Percentiles rank a stretch among this genome's conserved stretches.
Evolutionary conservation across 2,329 filamentous ascomycete species (phyloP).

Genomic region (Penicillium brevicompactum): DNA sequence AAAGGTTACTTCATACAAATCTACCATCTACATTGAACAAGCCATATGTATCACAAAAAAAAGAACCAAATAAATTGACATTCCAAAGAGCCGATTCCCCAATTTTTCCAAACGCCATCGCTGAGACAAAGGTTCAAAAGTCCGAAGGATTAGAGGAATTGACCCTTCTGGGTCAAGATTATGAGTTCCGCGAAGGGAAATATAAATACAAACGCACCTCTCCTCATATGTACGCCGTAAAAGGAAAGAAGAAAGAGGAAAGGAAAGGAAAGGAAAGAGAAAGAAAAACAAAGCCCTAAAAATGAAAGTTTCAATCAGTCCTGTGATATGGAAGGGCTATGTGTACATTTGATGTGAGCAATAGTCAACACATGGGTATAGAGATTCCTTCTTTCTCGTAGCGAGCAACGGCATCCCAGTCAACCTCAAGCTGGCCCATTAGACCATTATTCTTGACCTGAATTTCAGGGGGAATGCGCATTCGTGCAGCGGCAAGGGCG

Average conservation of each 20-base stretch:
- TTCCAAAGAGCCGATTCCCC: conserved; percentile 7
- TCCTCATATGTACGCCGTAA: conserved; percentile 22
- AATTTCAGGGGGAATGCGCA: conserved; percentile 15
- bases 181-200: conserved; percentile 17
- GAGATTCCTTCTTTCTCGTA: conserved; percentile 31
- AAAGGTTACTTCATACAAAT: background rate
- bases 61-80: background rate
- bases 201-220: conserved; percentile 20
- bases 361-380: conserved; percentile 30
- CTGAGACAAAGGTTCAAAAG: conserved; percentile 22
- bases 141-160: conserved; percentile 2
- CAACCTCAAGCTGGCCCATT: conserved; percentile 37
- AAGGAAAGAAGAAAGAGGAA: conserved; percentile 4
- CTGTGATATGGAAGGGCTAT: conserved; percentile 2
- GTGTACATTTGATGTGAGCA: background rate
- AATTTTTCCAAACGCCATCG: conserved; percentile 28
- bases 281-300: conserved; percentile 8
- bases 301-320: conserved; percentile 9
- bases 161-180: conserved; percentile 12
- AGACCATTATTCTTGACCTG: conserved; percentile 6
- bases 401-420: conserved; percentile 44
- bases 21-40: background rate
- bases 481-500: conserved; percentile 12
- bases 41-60: background rate
- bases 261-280: conserved; percentile 6